Base-by-base conservation (phyloP, 768 basidiomycete genomes). In the Russula virescens region DNA sequence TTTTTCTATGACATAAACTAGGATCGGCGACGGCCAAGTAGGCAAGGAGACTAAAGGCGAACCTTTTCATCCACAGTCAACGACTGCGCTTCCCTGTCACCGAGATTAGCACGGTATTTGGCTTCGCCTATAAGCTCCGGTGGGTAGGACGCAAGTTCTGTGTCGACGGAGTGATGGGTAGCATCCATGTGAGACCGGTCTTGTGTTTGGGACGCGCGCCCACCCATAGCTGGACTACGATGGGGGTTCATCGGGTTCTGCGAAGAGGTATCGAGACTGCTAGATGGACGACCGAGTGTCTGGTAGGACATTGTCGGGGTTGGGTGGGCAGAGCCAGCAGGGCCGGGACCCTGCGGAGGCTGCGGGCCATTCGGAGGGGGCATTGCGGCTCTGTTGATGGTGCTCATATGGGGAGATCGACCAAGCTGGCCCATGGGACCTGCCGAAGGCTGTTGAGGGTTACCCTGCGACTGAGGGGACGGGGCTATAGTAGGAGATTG, bases 401-500 rank as follows among this genome's bases (percentile, higher is more conserved):
- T 28, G 8, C 72, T 62, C 68, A 84, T 73, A 60, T 83, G 83
- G 3, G 82, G 82, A 4, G 81, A 80, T 0, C 79, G 78, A 2
- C 83, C 81, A 1, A 83, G 75, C 59, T 80, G 81, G 53, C 75
- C 77, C 78, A 84, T 81, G 5, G 75, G 50, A 72, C 66, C 72
- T 68, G 8, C 23, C 67, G 71, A 53, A 66, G 74, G 73, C 28
- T 73, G 73, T 25, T 68, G 70, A 4, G 71, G 77, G 9, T 69
- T 70, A 31, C 73, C 73, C 9, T 70, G 70, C 50, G 80, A 79
- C 64, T 84, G 84, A 0, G 83, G 81, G 4, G 85, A 85, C 55
- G 81, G 80, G 2, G 83, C 77, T 73, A 88, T 84, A 2, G 81
- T 85, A 5, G 87, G 87, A 23, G 85, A 87, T 46, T 80, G 83